Conservation (phyloP, 2,329 filamentous ascomycete species). For the Exophiala phaeomuriformis region DNA sequence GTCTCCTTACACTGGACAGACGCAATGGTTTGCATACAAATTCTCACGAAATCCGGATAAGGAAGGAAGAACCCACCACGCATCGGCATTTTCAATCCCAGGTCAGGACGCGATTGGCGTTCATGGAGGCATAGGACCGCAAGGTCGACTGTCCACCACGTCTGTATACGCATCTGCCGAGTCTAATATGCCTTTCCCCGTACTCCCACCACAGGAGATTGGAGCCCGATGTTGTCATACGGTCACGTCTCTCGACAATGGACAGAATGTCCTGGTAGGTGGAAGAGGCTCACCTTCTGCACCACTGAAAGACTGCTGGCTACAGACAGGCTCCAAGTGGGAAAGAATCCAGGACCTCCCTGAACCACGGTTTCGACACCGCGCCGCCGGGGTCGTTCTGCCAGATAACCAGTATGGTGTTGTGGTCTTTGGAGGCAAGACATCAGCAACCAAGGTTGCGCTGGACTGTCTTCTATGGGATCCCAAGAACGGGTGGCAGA, state of each 20-base stretch:
- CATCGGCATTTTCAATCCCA: conserved; percentile 43
- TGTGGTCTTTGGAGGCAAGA: conserved; percentile 58
- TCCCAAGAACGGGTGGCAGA: conserved; percentile 45
- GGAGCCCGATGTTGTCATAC: conserved; percentile 64
- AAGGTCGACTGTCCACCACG: conserved; percentile 43
- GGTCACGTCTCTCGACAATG: conserved; percentile 56
- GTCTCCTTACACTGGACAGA: conserved; percentile 19
- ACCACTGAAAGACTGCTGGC: conserved; percentile 67
- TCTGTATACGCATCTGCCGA: conserved; percentile 42
- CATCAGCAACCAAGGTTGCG: conserved; percentile 43
- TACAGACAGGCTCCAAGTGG: conserved; percentile 60
- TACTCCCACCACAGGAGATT: conserved; percentile 36
- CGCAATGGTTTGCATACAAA: conserved; percentile 26
- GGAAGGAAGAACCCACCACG: conserved; percentile 53
- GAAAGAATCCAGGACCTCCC: conserved; percentile 58
- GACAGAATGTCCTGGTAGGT: conserved; percentile 60
- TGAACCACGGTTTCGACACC: conserved; percentile 67
- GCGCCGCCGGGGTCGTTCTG: conserved; percentile 45
- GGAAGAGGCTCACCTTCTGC: conserved; percentile 69
- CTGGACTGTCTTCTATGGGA: conserved; percentile 51
- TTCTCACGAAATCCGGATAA: conserved; percentile 37
- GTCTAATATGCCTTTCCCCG: conserved; percentile 44
- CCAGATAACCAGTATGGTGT: conserved; percentile 37
- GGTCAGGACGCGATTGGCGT: conserved; percentile 32
- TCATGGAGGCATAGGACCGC: conserved; percentile 39